Conservation (phyloP, 371 early-diverging fungal genomes). For the Haplosporangium sp. region DNA sequence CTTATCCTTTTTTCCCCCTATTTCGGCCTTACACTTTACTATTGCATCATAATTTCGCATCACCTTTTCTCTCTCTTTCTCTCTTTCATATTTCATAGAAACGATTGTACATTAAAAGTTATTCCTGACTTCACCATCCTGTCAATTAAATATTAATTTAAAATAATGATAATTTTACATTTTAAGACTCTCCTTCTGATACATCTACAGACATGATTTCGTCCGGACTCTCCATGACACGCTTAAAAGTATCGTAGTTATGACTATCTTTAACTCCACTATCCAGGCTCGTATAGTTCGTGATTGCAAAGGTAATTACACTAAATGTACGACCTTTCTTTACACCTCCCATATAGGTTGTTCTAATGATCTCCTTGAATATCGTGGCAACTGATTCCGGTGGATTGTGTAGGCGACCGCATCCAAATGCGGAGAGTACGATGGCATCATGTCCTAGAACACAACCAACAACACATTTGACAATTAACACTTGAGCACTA, state of each 20-base stretch:
- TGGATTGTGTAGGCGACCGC: slow-evolving; percentile 58
- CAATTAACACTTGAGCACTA: no score
- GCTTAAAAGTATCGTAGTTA: slow-evolving; percentile 47
- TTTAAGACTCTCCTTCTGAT: background rate
- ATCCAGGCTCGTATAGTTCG: slow-evolving; percentile 31
- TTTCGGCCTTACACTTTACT: background rate
- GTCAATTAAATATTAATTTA: background rate
- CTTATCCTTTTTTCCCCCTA: background rate
- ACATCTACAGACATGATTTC: slow-evolving; percentile 11
- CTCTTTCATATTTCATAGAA: background rate
- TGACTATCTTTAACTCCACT: slow-evolving; percentile 14
- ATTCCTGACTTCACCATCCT: background rate
- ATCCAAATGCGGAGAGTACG: slow-evolving; percentile 61
- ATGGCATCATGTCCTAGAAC: slow-evolving; percentile 57
- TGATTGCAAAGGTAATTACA: slow-evolving; percentile 52
- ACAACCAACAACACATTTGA: background rate
- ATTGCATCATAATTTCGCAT: background rate
- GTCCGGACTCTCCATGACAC: slow-evolving; percentile 46
- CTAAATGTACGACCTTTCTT: slow-evolving; percentile 51
- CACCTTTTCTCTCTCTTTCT: background rate
- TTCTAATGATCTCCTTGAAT: slow-evolving; percentile 57
- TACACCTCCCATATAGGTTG: slow-evolving; percentile 51
- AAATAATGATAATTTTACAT: background rate
- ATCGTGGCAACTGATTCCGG: slow-evolving; percentile 51
- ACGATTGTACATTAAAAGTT: slow-evolving; percentile 3